Base-by-base conservation (phyloP, 441 rosid genomes). In the Populus hybrid region DNA sequence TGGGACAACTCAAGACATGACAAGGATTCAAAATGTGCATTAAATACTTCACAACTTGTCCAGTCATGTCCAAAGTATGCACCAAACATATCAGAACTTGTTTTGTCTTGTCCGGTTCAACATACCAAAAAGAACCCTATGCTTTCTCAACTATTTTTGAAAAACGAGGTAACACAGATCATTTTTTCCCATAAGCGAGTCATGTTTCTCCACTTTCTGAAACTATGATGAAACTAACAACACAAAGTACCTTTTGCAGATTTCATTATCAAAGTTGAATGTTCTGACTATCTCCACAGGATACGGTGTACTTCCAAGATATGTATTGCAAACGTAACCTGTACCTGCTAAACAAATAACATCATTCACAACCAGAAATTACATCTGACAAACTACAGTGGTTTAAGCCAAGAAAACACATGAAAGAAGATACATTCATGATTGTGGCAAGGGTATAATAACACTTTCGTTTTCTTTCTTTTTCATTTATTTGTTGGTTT, bases 221-320 rank as follows among this genome's bases (percentile, higher is more conserved):
- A 68, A 29, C 33, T 9, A 72, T 29, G 59, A 80, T n/a, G 38
- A 36, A 76, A 66, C 38, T 50, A 50, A 74, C 29, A 78, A 38
- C 70, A 28, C 9, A n/a, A 71, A 71, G 69, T 81, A 93, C 99
- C 99, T 90, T 86, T 86, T 82, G 82, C 88, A 85, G 79, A 87
- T 84, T 80, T 89, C 91, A 83, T 83, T 87, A 78, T 77, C 84
- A 81, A 95, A 91, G 85, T 94, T 95, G 86, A 95, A 95, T 81
- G 94, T 91, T 86, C 94, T 92, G 69, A 89, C 90, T 81, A 94
- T 92, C 42, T 94, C 98, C 83, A 90, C 84, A 67, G 93, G 79
- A 82, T 81, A 84, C 7, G 92, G 93, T 7, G 76, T 79, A 33
- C 61, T 81, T 74, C 93, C 97, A 72, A 83, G 80, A 79, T 84